phyloP scores from a whole-genome alignment of 352 stramenopile genomes.

The Globisporangium paroecandrum region DNA sequence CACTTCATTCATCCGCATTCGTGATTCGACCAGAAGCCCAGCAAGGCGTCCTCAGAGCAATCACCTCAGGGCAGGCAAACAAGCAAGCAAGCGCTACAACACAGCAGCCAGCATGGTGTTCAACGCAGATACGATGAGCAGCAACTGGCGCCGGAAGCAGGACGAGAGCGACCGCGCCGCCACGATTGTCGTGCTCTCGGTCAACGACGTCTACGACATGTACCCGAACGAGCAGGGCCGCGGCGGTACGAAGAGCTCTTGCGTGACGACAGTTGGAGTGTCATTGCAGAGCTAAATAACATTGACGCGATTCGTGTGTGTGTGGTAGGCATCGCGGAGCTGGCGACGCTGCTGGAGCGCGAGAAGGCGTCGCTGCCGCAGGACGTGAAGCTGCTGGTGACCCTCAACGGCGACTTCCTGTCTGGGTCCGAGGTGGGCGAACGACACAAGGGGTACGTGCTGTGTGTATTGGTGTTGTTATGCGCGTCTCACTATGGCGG shows the following conservation, averaged over 20 bases:
- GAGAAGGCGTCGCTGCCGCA: constrained; percentile 39
- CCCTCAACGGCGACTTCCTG: constrained; percentile 77
- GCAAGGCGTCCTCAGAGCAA: no score
- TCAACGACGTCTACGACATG: constrained; percentile 80
- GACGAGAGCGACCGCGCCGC: constrained; percentile 24
- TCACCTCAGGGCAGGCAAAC: no score
- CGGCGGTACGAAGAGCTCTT: constrained; percentile 23
- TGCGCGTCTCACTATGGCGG: neutral
- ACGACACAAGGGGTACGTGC: constrained; percentile 53
- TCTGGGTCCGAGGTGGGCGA: constrained; percentile 62
- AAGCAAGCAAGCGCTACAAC: no score
- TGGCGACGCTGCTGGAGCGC: constrained; percentile 38
- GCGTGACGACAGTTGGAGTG: no score
- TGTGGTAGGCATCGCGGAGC: constrained; percentile 19
- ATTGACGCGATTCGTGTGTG: neutral
- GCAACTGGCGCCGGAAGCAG: constrained; percentile 17
- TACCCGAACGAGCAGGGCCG: constrained; percentile 55
- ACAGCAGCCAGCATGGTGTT: neutral
- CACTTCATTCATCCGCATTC: no score
- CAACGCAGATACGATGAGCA: neutral
- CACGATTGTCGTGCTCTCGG: constrained; percentile 49
- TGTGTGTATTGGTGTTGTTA: neutral
- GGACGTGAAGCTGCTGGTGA: constrained; percentile 58
- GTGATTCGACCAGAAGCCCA: no score
- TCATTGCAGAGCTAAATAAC: neutral